Evolutionary conservation across 306 rosid genomes (phyloP).

Genomic region (Sophora flavescens): DNA sequence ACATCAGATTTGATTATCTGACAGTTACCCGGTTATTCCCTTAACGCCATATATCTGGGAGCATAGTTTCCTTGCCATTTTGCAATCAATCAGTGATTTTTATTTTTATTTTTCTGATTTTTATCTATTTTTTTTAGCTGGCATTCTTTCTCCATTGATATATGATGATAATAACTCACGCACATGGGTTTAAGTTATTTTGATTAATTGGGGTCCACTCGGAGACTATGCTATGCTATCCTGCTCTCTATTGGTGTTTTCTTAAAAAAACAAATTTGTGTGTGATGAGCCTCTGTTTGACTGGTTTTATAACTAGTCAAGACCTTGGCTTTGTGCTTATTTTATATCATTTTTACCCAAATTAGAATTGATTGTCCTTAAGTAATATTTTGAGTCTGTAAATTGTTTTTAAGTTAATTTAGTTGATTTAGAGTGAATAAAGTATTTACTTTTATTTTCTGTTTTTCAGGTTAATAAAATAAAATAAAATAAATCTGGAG

Average conservation of each 20-base stretch:
- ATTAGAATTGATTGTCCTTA: too few species aligned
- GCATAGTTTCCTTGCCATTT: conserved; percentile 37
- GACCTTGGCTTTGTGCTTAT: too few species aligned
- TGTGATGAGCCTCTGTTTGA: too few species aligned
- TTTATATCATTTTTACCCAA: too few species aligned
- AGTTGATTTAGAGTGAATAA: too few species aligned
- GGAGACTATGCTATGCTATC: conserved; percentile 4
- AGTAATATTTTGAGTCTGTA: too few species aligned
- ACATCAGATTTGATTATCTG: conserved; percentile 29
- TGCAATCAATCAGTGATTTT: conserved; percentile 28
- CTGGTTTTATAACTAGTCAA: too few species aligned
- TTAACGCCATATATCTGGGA: conserved; percentile 5
- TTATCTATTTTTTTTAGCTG: conserved; percentile 23
- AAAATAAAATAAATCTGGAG: too few species aligned
- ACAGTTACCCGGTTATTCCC: conserved; percentile 22
- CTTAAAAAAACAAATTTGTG: conserved; percentile 20
- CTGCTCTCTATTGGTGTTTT: conserved; percentile 28
- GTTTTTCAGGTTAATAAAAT: too few species aligned
- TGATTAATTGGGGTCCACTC: conserved; percentile 45
- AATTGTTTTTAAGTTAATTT: too few species aligned
- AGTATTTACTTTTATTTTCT: too few species aligned
- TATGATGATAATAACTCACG: conserved; percentile 2
- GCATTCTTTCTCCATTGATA: conserved; percentile 25
- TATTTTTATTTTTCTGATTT: neutral
- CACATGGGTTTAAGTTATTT: conserved; percentile 46